Base-by-base conservation (phyloP, 306 rosid genomes). In the Acacia confusa region DNA sequence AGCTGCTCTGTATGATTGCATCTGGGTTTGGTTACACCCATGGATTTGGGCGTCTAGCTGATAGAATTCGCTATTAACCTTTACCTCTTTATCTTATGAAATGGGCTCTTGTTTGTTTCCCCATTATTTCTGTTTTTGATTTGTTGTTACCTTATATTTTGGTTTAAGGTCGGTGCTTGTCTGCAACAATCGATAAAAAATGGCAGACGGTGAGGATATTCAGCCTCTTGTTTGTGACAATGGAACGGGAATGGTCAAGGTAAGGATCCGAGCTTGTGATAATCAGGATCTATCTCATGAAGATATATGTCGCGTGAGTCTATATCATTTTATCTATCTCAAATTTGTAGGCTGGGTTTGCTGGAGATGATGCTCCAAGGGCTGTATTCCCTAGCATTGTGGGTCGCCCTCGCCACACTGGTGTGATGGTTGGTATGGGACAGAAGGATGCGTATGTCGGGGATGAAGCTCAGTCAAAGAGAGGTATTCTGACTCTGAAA, bases 391-490 rank as follows among this genome's bases (percentile, higher is more conserved):
- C 98, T 68, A 95, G 98, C 86, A 95, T 95, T 72, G 97, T 95
- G 5, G 97, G 98, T 25, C 98, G 98, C 34, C 98, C 97, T 15
- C 93, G 98, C 28, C 98, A 94, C 87, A 94, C 98, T 0, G 98
- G 98, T 66, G 98, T 94, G 86, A 94, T 94, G 98, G 98, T 94
- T 80, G 98, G 98, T 13, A 94, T 94, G 98, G 98, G 98, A 52
- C 98, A 94, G 72, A 94, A 94, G 86, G 98, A 94, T 84, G 98
- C 97, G 58, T 94, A 94, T 85, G 98, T 94, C 27, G 97, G 98
- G 27, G 98, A 94, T 83, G 98, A 94, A 82, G 98, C 98, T 70
- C 97, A 94, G 84, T 94, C 98, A 1, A 94, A 92, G 79, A 91
- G 98, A 78, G 98, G 98, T 88, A 94, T 94, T 77, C 80, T 94